Percentiles rank a stretch among this genome's conserved stretches.
Conservation (phyloP, 768 basidiomycete species). For the Phlebiopsis gigantea region DNA sequence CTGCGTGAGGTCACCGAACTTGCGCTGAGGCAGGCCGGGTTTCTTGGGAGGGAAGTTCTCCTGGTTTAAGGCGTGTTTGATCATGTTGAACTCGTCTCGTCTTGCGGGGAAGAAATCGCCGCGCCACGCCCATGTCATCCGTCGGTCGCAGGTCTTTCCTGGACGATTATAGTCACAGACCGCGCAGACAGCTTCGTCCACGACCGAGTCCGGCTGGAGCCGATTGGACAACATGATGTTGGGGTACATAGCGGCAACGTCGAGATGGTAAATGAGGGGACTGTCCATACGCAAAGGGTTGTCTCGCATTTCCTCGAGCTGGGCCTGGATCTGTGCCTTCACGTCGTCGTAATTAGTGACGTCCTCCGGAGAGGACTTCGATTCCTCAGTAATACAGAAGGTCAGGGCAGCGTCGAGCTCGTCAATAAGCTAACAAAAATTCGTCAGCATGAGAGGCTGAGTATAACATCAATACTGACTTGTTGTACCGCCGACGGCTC, state of each 20-base stretch:
- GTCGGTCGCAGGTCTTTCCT: conserved; percentile 89
- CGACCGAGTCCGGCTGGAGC: conserved; percentile 95
- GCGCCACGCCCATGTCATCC: conserved; percentile 97
- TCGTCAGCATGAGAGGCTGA: background rate
- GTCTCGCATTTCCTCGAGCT: conserved; percentile 88
- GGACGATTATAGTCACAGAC: conserved; percentile 98
- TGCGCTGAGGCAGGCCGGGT: conserved; percentile 66
- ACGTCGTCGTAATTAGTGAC: conserved; percentile 97
- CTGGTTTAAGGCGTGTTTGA: conserved; percentile 92
- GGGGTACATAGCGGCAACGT: conserved; percentile 99
- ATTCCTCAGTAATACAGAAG: conserved; percentile 88
- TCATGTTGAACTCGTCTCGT: conserved; percentile 98
- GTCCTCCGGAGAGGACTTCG: conserved; percentile 66
- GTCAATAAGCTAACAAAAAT: conserved; percentile 66
- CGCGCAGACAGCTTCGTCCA: conserved; percentile 93
- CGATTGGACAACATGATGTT: conserved; percentile 99
- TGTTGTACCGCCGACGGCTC: conserved; percentile 81
- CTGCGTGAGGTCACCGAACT: conserved; percentile 76
- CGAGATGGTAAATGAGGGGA: conserved; percentile 96
- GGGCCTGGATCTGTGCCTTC: conserved; percentile 67
- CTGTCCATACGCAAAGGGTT: conserved; percentile 84
- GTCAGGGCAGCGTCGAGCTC: conserved; percentile 89
- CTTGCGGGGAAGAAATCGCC: conserved; percentile 98
- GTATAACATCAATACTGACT: conserved; percentile 35
- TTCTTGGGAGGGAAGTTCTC: conserved; percentile 84